A percentile compares a stretch with the other conserved stretches of the same genome.
phyloP scores from a whole-genome alignment of 2,329 filamentous ascomycete genomes.

The Arthrobotrys sphaeroides region DNA sequence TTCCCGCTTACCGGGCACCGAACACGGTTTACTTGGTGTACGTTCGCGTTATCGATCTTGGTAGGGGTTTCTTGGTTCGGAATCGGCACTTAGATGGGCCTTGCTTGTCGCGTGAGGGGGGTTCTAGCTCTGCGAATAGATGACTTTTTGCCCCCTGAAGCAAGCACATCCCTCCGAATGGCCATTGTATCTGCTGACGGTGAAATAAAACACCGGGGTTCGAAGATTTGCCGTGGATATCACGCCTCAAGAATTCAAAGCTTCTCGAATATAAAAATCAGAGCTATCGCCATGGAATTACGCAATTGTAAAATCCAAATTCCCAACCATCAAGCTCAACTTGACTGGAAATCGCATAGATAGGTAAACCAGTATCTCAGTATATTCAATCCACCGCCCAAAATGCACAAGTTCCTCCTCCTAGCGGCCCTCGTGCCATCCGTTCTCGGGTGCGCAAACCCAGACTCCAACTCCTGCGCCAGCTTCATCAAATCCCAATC shows the following conservation, averaged over 20 bases:
- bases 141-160: background rate
- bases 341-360: too few species aligned
- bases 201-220: slow-evolving; percentile 48
- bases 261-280: slow-evolving; percentile 24
- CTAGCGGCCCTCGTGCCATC: slow-evolving; percentile 55
- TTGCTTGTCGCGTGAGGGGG: background rate
- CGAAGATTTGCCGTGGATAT: slow-evolving; percentile 14
- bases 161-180: background rate
- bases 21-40: background rate
- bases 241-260: background rate
- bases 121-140: background rate
- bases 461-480: slow-evolving; percentile 58
- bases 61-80: background rate
- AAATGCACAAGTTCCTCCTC: slow-evolving; percentile 53
- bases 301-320: background rate
- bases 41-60: background rate
- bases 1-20: slow-evolving; percentile 6
- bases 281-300: background rate
- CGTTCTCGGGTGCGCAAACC: slow-evolving; percentile 59
- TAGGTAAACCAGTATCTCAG: background rate
- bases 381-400: background rate
- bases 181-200: background rate
- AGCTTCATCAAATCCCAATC: slow-evolving; percentile 58
- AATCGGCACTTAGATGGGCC: slow-evolving; percentile 11
- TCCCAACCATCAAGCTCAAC: background rate